These are phyloP conservation scores for Cytidiella melzeri DNA, from an alignment of 768 basidiomycete genomes.

Conservation along the genomic window DNA sequence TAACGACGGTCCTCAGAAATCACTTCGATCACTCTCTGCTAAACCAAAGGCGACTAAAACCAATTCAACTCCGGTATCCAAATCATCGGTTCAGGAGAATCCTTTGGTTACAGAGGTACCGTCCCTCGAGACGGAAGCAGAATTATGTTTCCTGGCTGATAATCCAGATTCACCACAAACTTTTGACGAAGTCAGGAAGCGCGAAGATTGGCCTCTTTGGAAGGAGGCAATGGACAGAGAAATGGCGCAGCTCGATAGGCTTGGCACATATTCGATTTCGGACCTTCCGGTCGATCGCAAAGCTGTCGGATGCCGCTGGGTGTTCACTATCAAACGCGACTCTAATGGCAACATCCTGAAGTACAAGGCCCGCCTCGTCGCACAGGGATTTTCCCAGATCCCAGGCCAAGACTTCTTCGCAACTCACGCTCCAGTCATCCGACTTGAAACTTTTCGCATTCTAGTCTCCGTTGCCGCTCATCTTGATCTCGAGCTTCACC, in stretches of 20 bases:
- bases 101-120: too few species aligned
- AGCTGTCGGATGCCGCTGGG: too few species aligned
- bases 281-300: conserved; percentile 30
- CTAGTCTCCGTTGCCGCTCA: conserved; percentile 21
- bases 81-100: too few species aligned
- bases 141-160: background rate
- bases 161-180: background rate
- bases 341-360: conserved; percentile 29
- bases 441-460: conserved; percentile 17
- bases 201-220: conserved; percentile 7
- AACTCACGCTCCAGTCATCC: conserved; percentile 26
- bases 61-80: too few species aligned
- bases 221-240: too few species aligned
- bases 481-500: conserved; percentile 10
- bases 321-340: conserved; percentile 33
- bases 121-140: too few species aligned
- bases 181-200: conserved; percentile 1
- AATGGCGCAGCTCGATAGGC: too few species aligned
- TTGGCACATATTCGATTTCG: conserved; percentile 16
- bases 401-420: conserved; percentile 31
- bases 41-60: too few species aligned
- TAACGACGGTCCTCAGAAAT: too few species aligned
- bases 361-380: too few species aligned
- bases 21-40: too few species aligned
- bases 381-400: too few species aligned